Evolutionary conservation across 2,329 filamentous ascomycete genomes (phyloP), one percentile per base, ranked within the genome.

Genomic region (Talaromyces albobiverticillius): DNA sequence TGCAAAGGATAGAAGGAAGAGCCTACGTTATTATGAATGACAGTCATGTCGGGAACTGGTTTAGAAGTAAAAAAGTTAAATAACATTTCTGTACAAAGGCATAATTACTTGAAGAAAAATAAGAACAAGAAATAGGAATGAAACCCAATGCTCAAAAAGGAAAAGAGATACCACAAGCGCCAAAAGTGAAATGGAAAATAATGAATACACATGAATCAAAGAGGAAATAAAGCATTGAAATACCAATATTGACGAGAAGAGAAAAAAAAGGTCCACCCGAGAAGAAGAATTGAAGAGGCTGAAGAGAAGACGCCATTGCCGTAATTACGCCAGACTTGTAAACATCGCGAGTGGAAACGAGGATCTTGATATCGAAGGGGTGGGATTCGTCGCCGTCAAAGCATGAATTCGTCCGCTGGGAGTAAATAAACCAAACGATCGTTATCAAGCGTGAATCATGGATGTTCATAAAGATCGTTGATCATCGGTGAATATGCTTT

Each of bases 161-260:
- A 34, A 32, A 10, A 18, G 22, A 14, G 14, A 14, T 26, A 23
- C n/a, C 23, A 40, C 18, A 45, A 11, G 34, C 16, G n/a, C 41
- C 46, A 11, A 49, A 18, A 32, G 16, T 11, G 38, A 43, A 36
- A 18, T n/a, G 16, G 25, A 34, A 34, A 50, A 56, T 58, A 59
- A 59, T 45, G 57, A 43, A 52, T 60, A 59, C 56, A 56, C 54
- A 57, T 56, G 57, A 58, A 58, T 61, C 58, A 57, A 53, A 58
- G 56, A 57, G 36, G 51, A 51, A 36, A 53, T 47, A 61, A n/a
- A n/a, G n/a, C n/a, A n/a, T 62, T 55, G 60, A 59, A 57, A 61
- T 61, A 54, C 57, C 60, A 61, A 57, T 57, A 55, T 46, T 56
- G 55, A 57, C 40, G 56, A 55, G 18, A 56, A 56, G 56, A 49